Evolutionary conservation across 306 rosid genomes (phyloP), one percentile per base, ranked within the genome.

Genomic region (Prinsepia uniflora): DNA sequence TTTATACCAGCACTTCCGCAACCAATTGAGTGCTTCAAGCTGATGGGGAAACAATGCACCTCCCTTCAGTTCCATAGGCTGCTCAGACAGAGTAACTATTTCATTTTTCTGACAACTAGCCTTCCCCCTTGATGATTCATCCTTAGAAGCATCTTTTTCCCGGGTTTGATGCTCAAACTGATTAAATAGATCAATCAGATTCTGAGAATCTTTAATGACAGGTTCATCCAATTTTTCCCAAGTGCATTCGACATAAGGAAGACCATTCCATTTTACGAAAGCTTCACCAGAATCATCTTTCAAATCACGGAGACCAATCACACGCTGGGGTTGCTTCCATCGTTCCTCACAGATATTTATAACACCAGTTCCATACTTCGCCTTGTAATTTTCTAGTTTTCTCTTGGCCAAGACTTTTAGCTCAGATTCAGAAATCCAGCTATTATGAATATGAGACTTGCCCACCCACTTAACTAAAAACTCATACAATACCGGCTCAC

Each of bases 11-110:
- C 99, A 95, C 72, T 81, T 95, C 45, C 99, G 89, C 90, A 95
- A 84, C 99, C 99, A 95, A 84, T 95, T 95, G 75, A 95, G 84
- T 43, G 99, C 99, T 88, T 95, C 99, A 78, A 95, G 99, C 81
- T 95, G 99, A 80, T 95, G 99, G 75, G 97, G 99, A 87, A 91
- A 95, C 85, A 95, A 83, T 72, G 90, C 80, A 75, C 99, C 98
- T 56, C 98, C 99, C 80, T 86, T 88, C 41, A 95, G 86, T 80
- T 95, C 96, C 88, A 68, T 77, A 39, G 99, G 99, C 83, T 95
- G 99, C 89, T 91, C 96, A 15, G 77, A 76, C 54, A 95, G 96
- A 75, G 82, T 86, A 71, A 75, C 67, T 65, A 91, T 76, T 76
- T 95, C 99, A 81, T 56, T 83, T 67, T 76, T 90, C 76, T 43